phyloP scores from a whole-genome alignment of 169 alveolate species.

The Plasmodium fragile region DNA sequence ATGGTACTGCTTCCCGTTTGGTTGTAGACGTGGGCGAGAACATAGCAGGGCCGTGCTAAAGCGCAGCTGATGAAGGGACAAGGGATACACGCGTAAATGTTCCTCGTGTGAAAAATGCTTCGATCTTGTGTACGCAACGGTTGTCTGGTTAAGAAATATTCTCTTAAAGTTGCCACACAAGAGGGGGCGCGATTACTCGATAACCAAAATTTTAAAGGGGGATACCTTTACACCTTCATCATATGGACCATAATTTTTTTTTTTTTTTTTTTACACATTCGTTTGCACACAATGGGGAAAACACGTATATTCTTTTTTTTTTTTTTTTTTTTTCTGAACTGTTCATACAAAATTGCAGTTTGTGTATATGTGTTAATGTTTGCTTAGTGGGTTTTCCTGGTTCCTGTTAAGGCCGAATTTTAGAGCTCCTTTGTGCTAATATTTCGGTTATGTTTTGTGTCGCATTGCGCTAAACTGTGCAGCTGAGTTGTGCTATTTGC shows the following conservation, averaged over 20 bases:
- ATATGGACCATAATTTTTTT: neutral
- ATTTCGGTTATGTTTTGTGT: neutral
- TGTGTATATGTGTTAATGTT: neutral
- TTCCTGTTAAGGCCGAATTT: neutral
- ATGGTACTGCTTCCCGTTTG: slow-evolving; percentile 2
- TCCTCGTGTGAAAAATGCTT: neutral
- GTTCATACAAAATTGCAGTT: slow-evolving; percentile 13
- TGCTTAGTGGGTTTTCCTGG: neutral
- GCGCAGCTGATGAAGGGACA: neutral
- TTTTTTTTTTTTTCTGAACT: slow-evolving; percentile 23
- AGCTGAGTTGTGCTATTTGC: neutral
- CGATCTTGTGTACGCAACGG: neutral
- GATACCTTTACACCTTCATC: neutral
- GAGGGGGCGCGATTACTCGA: neutral
- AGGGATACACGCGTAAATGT: neutral
- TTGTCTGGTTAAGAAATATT: neutral
- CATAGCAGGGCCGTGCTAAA: neutral
- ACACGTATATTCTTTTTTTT: slow-evolving; percentile 1
- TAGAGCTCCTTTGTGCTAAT: neutral
- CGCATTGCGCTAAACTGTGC: neutral
- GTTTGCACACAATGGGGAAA: slow-evolving; percentile 8
- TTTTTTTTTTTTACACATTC: neutral
- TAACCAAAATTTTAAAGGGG: neutral
- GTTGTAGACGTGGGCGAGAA: neutral
- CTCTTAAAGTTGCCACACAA: neutral